Base-by-base conservation (phyloP, 140 eudicot species). In the Ambrosia hybrid region DNA sequence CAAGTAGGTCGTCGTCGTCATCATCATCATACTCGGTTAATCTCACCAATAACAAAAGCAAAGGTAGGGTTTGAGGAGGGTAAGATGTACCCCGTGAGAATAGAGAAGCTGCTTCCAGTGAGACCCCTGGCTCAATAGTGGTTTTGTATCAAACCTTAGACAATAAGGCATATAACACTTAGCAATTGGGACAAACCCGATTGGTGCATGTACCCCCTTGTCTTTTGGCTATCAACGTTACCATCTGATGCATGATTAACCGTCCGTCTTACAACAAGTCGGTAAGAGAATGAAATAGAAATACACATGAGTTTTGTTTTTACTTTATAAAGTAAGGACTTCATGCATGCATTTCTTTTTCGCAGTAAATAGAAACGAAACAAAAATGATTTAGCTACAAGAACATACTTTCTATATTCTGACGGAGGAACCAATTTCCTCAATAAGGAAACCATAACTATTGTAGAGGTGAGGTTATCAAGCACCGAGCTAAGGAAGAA, bases 401-500 rank as follows among this genome's bases (percentile, higher is more conserved):
- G 6, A 56, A 75, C 98, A 58, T 88, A 93, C 99, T 93, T 93
- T 17, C 99, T 88, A 83, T 84, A 93, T 66, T 93, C 99, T 61
- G 96, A 88, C 64, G 96, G 96, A 76, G 99, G 94, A 26, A 90
- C 96, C 78, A 93, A 81, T 70, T 93, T 93, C 84, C 97, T 84
- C 85, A 93, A 80, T 68, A 93, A 81, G 36, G 99, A 93, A 65
- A 93, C 99, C 99, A 93, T 93, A 77, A 93, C 97, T 51, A 93
- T 93, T 1, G 99, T 93, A 74, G 97, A 87, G 38, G 99, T 93
- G 82, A 93, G 87, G 79, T 93, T 93, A 88, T 93, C 99, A 58
- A 93, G 99, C 57, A 93, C 72, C 11, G 99, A 78, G 76, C 99
- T 90, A 16, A 94, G 83, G 83, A 94, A 90, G 76, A 94, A 94